phyloP scores from a whole-genome alignment of 208 protist species.

The Acanthamoeba pearcei region DNA sequence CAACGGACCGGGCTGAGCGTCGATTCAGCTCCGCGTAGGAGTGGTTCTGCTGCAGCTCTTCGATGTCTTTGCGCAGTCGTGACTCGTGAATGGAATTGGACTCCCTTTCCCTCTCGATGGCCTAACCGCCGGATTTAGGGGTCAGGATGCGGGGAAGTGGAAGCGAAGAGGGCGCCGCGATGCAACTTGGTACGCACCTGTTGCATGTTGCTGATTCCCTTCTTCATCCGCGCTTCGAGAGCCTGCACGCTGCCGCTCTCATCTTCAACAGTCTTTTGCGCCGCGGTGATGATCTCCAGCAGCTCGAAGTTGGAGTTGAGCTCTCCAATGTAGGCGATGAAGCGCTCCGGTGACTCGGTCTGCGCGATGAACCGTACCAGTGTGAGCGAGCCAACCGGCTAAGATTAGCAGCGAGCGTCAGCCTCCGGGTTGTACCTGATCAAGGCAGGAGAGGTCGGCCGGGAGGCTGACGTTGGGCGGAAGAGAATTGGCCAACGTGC shows the following conservation, averaged over 20 bases:
- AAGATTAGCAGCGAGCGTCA: not conserved
- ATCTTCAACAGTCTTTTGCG: constrained; percentile 27
- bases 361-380: not conserved
- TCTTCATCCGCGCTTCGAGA: constrained; percentile 14
- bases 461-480: constrained; percentile 55
- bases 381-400: not conserved
- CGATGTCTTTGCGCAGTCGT: constrained; percentile 30
- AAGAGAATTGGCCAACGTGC: not conserved
- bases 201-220: constrained; percentile 24
- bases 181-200: not conserved
- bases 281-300: constrained; percentile 32
- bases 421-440: not conserved
- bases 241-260: constrained; percentile 39
- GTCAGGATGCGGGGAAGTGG: no score
- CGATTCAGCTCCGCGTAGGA: not conserved
- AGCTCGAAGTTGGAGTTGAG: constrained; percentile 64
- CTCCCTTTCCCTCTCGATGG: constrained; percentile 57
- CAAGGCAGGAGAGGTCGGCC: constrained; percentile 20
- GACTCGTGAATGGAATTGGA: constrained; percentile 53
- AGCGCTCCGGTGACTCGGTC: constrained; percentile 25
- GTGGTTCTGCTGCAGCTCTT: constrained; percentile 43
- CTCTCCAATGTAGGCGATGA: constrained; percentile 44
- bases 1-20: not conserved
- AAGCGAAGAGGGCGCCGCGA: not conserved
- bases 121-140: not conserved